phyloP scores from a whole-genome alignment of 1,139 yeast species.

The Hyphopichia burtonii region DNA sequence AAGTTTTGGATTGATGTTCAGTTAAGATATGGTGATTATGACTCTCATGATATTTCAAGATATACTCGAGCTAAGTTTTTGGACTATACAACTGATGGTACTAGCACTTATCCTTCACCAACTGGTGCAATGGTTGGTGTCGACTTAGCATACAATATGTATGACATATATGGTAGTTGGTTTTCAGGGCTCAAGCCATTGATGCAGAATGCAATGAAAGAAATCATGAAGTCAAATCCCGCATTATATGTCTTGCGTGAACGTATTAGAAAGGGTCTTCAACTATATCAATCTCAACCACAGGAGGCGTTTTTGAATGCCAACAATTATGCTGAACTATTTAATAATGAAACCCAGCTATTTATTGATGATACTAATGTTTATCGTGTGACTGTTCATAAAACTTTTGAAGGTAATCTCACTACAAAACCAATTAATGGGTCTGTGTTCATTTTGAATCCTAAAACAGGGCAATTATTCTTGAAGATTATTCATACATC shows the following conservation, averaged over 20 bases:
- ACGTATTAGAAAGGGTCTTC: slow-evolving; percentile 90
- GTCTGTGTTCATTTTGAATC: slow-evolving; percentile 84
- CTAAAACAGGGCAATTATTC: slow-evolving; percentile 85
- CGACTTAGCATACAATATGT: slow-evolving; percentile 94
- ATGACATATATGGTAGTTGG: slow-evolving; percentile 97
- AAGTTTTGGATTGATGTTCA: slow-evolving; percentile 97
- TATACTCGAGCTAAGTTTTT: slow-evolving; percentile 90
- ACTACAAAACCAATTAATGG: slow-evolving; percentile 95
- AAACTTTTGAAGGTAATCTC: slow-evolving; percentile 89
- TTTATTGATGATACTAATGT: slow-evolving; percentile 93
- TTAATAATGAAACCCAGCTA: slow-evolving; percentile 77
- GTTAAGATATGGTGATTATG: slow-evolving; percentile 94
- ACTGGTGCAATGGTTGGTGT: slow-evolving; percentile 90
- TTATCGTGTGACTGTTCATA: slow-evolving; percentile 89
- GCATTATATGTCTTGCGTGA: slow-evolving; percentile 90
- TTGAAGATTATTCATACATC: slow-evolving; percentile 89
- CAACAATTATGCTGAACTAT: slow-evolving; percentile 84
- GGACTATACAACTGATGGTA: slow-evolving; percentile 88
- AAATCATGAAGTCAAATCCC: slow-evolving; percentile 93
- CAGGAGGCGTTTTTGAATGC: slow-evolving; percentile 91
- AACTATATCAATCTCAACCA: slow-evolving; percentile 89
- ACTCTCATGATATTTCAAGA: slow-evolving; percentile 93
- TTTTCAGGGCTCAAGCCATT: slow-evolving; percentile 91
- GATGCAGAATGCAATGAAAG: slow-evolving; percentile 88
- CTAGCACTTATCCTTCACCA: slow-evolving; percentile 87